Conservation (phyloP, 805 yeast species). For the Hanseniaspora taiwanica region DNA sequence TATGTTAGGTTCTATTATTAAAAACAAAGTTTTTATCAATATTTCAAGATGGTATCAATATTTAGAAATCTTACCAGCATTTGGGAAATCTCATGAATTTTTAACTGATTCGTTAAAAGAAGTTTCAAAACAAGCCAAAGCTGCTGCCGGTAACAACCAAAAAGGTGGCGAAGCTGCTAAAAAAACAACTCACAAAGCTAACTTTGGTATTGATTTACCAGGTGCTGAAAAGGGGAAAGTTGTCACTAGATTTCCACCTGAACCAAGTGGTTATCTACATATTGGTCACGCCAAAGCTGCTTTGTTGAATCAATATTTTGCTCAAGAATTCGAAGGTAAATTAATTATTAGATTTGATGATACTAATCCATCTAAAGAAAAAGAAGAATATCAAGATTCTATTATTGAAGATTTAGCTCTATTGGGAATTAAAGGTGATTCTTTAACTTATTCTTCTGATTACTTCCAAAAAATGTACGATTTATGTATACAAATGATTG, state of each 20-base stretch:
- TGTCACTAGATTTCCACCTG: conserved; percentile 98
- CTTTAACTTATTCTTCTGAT: conserved; percentile 79
- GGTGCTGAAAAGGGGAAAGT: conserved; percentile 91
- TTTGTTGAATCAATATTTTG: conserved; percentile 88
- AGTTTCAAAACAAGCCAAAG: conserved; percentile 54
- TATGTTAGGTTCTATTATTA: conserved; percentile 80
- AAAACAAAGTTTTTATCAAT: conserved; percentile 71
- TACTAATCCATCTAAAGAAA: conserved; percentile 96
- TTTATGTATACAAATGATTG: conserved; percentile 71
- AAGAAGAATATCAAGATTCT: conserved; percentile 84
- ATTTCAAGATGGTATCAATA: conserved; percentile 87
- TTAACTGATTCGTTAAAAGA: conserved; percentile 61
- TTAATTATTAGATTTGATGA: conserved; percentile 95
- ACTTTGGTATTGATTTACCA: conserved; percentile 82
- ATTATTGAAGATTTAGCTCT: conserved; percentile 84
- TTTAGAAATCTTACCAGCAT: conserved; percentile 51
- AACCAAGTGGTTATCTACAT: conserved; percentile 94
- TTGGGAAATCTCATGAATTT: conserved; percentile 56
- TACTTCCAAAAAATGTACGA: conserved; percentile 89
- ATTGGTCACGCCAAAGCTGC: conserved; percentile 99
- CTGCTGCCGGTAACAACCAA: conserved; percentile 32
- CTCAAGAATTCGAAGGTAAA: conserved; percentile 90
- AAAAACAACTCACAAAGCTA: conserved; percentile 87
- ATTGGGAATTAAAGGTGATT: conserved; percentile 88
- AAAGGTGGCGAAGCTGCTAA: conserved; percentile 20